Conservation (phyloP, 208 protist species). For the Leishmania major region DNA sequence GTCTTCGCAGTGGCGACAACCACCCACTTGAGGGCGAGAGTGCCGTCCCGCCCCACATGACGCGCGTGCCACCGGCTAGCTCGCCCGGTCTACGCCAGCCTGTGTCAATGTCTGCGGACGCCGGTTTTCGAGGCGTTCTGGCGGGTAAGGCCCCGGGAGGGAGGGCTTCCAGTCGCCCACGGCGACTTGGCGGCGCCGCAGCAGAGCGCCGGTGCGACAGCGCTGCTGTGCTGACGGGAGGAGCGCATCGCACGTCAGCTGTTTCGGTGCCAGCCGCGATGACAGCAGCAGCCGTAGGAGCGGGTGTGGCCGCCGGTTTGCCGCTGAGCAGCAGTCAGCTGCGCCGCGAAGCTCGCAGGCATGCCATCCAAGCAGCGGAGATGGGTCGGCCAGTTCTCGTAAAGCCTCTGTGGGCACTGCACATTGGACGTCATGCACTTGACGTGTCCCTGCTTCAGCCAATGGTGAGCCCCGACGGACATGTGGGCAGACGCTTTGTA, state of each 20-base stretch:
- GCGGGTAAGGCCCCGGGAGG: not conserved
- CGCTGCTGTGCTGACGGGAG: not conserved
- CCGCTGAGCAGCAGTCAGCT: constrained; percentile 21
- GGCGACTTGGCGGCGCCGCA: not conserved
- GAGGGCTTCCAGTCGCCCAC: not conserved
- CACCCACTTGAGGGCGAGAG: not conserved
- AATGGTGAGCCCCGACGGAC: not conserved
- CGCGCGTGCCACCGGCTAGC: not conserved
- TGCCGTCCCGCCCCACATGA: not conserved
- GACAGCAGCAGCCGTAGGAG: not conserved
- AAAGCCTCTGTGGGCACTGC: constrained; percentile 37
- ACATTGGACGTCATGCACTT: constrained; percentile 23
- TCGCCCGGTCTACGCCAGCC: not conserved
- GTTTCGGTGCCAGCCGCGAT: not conserved
- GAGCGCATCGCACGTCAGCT: not conserved
- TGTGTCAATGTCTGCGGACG: not conserved
- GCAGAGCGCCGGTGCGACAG: not conserved
- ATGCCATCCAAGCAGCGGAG: constrained; percentile 26
- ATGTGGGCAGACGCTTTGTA: not conserved
- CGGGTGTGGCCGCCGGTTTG: not conserved
- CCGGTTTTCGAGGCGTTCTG: not conserved
- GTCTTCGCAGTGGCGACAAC: not conserved
- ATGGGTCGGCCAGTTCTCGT: constrained; percentile 32
- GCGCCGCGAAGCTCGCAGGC: constrained; percentile 20
- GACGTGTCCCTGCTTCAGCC: constrained; percentile 20